Conservation (phyloP, 805 yeast species). For the Saturnispora serradocipensis region DNA sequence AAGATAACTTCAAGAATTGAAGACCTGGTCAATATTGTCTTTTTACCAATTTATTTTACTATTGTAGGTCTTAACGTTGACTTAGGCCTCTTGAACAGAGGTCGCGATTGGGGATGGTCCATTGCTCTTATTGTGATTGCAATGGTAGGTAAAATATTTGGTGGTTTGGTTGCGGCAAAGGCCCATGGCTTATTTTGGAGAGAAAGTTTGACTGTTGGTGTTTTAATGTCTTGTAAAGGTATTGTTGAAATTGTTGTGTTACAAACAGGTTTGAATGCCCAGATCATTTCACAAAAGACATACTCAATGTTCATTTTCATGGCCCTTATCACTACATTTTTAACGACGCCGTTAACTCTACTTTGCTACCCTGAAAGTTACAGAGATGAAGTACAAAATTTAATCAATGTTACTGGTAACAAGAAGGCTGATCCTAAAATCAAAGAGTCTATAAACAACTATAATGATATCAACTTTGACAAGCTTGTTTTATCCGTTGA, state of each 20-base stretch:
- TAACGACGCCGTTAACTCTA: conserved; percentile 69
- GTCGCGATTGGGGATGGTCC: conserved; percentile 72
- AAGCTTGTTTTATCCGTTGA: conserved; percentile 21
- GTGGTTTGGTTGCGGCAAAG: conserved; percentile 60
- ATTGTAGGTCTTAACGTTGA: conserved; percentile 68
- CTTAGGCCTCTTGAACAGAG: conserved; percentile 51
- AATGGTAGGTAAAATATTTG: conserved; percentile 53
- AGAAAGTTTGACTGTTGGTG: conserved; percentile 68
- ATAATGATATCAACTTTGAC: conserved; percentile 13
- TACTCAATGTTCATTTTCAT: conserved; percentile 77
- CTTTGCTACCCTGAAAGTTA: conserved; percentile 52
- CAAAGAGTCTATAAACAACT: background rate
- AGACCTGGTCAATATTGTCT: conserved; percentile 60
- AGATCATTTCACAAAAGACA: conserved; percentile 52
- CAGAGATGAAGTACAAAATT: conserved; percentile 40
- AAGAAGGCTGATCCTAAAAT: conserved; percentile 11
- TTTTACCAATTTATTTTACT: conserved; percentile 74
- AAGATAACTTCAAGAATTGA: conserved; percentile 66
- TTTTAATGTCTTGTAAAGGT: conserved; percentile 83
- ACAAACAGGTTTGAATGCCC: conserved; percentile 63
- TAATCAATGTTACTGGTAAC: conserved; percentile 14
- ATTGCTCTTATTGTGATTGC: conserved; percentile 62
- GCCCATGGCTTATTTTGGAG: conserved; percentile 58
- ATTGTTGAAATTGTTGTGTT: conserved; percentile 77
- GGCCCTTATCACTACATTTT: conserved; percentile 71